Conservation (phyloP, 352 stramenopile genomes). For the Phytophthora quininea region DNA sequence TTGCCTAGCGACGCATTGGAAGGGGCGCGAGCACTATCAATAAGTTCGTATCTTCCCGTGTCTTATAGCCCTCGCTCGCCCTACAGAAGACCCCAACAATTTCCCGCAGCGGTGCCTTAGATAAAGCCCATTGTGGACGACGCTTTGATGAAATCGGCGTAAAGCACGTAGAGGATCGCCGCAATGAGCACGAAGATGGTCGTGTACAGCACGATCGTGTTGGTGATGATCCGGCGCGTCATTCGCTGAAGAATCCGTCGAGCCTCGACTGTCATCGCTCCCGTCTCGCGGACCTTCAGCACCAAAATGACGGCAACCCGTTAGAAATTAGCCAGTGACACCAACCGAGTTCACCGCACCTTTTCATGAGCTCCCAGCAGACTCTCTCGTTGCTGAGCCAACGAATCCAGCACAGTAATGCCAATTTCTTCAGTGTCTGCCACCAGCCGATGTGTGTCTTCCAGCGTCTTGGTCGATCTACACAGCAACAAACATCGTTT, state of each 20-base stretch:
- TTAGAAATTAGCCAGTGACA: not conserved
- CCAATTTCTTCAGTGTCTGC: constrained; percentile 72
- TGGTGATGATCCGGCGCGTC: constrained; percentile 78
- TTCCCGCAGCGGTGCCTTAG: not conserved
- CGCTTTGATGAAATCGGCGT: constrained; percentile 76
- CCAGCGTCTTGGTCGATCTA: constrained; percentile 66
- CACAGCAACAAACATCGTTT: constrained; percentile 1
- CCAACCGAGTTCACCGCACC: constrained; percentile 21
- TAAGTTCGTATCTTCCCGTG: too few species aligned
- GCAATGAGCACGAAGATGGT: constrained; percentile 72
- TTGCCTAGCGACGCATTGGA: constrained; percentile 1
- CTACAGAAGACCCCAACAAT: not conserved
- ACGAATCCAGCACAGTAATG: constrained; percentile 72
- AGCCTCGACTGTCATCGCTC: constrained; percentile 68
- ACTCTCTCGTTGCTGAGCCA: constrained; percentile 73
- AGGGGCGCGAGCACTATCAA: not conserved
- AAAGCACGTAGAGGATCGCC: constrained; percentile 77
- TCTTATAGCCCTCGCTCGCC: too few species aligned
- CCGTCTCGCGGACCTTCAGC: constrained; percentile 71
- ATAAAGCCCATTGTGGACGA: not conserved
- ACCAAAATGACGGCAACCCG: too few species aligned
- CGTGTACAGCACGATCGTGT: constrained; percentile 82
- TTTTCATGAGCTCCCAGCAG: constrained; percentile 75
- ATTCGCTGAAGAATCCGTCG: constrained; percentile 75
- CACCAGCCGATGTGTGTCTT: constrained; percentile 70